phyloP scores from a whole-genome alignment of 2,329 filamentous ascomycete genomes.

The Aphanocladium album region DNA sequence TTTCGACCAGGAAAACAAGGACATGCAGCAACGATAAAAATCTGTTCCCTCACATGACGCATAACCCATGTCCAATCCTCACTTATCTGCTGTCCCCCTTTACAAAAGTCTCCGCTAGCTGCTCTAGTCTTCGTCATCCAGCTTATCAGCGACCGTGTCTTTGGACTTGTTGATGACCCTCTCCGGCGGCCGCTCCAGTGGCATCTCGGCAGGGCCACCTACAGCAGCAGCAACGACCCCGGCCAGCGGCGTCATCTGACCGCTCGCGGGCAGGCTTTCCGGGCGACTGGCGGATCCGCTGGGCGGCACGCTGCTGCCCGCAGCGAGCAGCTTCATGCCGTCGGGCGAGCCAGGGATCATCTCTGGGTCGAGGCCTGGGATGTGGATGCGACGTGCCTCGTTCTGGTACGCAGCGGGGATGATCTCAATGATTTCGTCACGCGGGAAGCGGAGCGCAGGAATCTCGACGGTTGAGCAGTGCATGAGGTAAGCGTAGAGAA shows the following conservation, averaged over 20 bases:
- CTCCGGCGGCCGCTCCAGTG: constrained; percentile 38
- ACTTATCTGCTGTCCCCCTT: not conserved
- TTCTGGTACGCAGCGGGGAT: constrained; percentile 98
- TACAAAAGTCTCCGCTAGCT: not conserved
- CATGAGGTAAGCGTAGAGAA: constrained; percentile 97
- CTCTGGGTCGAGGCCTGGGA: constrained; percentile 60
- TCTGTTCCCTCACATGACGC: constrained; percentile 7
- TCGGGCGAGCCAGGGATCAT: constrained; percentile 75
- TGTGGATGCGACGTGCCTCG: constrained; percentile 83
- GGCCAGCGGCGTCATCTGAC: constrained; percentile 43
- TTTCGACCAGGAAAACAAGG: not conserved
- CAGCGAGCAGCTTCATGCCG: constrained; percentile 73
- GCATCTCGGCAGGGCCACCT: constrained; percentile 15
- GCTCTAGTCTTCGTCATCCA: constrained; percentile 46
- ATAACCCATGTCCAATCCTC: not conserved
- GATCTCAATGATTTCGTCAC: constrained; percentile 97
- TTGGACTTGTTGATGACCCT: constrained; percentile 46
- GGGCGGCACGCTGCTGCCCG: constrained; percentile 28
- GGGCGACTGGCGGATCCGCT: constrained; percentile 12
- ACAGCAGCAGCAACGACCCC: constrained; percentile 39
- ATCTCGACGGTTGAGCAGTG: constrained; percentile 95
- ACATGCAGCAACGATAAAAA: not conserved
- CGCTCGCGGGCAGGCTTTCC: constrained; percentile 27
- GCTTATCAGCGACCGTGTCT: constrained; percentile 48
- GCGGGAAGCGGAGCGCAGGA: constrained; percentile 85